These are phyloP conservation scores for Acacia melanoxylon DNA, from an alignment of 306 rosid genomes.

Conservation along the genomic window DNA sequence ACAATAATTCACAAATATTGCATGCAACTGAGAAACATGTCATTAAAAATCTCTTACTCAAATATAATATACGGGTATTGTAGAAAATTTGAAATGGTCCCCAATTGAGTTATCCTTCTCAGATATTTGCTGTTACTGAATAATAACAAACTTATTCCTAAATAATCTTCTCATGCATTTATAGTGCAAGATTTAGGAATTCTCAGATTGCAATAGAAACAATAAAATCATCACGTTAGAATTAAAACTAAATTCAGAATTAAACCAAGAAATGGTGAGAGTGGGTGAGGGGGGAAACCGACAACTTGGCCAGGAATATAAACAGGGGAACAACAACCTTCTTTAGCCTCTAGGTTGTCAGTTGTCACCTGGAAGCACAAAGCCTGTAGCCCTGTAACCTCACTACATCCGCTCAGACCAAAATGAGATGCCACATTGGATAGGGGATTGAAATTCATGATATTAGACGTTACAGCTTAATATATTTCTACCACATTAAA, in stretches of 20 bases:
- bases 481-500: neutral
- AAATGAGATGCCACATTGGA: neutral
- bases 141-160: slow-evolving; percentile 2
- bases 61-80: neutral
- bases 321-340: slow-evolving; percentile 4
- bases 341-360: neutral
- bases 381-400: neutral
- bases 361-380: neutral
- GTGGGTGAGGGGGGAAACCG: neutral
- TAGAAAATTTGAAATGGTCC: slow-evolving; percentile 5
- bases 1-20: neutral
- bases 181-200: neutral
- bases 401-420: neutral
- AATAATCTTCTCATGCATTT: slow-evolving; percentile 9
- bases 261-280: neutral
- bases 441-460: neutral
- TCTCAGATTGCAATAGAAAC: slow-evolving; percentile 2
- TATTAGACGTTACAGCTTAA: neutral
- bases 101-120: neutral
- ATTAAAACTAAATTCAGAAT: neutral
- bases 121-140: neutral
- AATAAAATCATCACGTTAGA: neutral
- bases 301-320: neutral
- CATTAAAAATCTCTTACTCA: neutral
- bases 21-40: neutral